Evolutionary conservation across 495 filamentous ascomycete species (phyloP).

Genomic region (Copromyces sp.): DNA sequence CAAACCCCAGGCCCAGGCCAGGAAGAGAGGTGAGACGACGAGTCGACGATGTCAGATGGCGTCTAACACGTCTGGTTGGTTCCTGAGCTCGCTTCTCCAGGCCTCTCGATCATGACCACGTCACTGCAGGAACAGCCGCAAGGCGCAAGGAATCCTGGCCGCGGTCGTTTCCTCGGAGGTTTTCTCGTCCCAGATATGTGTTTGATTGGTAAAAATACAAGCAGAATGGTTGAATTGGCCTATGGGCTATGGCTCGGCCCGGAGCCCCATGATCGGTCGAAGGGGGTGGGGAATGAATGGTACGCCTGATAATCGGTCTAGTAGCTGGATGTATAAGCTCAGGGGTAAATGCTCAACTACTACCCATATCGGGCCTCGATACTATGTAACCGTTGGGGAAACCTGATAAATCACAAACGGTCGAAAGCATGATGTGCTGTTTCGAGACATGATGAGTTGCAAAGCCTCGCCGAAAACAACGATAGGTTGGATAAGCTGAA

Average conservation of each 20-base stretch:
- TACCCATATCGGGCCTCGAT: not conserved
- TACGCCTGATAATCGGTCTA: not conserved
- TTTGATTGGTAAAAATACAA: not conserved
- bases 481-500: not conserved
- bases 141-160: not conserved
- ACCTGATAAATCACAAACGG: not conserved
- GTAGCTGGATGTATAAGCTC: not conserved
- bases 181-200: not conserved
- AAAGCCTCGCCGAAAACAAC: not conserved
- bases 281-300: not conserved
- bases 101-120: constrained; percentile 11
- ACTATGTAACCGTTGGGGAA: not conserved
- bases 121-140: constrained; percentile 5
- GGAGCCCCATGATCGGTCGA: not conserved
- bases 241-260: not conserved
- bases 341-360: not conserved
- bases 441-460: not conserved
- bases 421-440: not conserved
- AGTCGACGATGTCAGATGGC: not conserved
- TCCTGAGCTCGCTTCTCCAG: not conserved
- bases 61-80: constrained; percentile 5
- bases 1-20: not conserved
- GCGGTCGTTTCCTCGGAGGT: constrained; percentile 6
- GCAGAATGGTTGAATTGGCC: not conserved
- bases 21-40: not conserved